Conservation (phyloP, 495 filamentous ascomycete genomes). For the Hyaloscypha bicolor region DNA sequence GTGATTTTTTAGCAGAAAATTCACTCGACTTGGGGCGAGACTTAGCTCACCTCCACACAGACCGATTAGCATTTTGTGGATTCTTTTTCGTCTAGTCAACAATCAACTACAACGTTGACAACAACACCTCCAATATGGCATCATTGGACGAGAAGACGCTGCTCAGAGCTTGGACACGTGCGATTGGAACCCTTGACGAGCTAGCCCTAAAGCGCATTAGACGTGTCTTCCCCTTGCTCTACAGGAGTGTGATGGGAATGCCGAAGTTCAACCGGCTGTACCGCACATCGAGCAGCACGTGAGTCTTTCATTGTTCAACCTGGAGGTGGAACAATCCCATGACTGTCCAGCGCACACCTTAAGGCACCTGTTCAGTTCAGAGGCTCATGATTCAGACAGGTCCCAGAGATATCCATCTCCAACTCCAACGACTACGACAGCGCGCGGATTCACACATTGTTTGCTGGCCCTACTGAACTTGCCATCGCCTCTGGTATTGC, state of each 20-base stretch:
- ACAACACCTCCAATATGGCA: not conserved
- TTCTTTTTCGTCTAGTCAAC: not conserved
- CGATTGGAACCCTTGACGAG: no score
- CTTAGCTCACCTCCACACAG: constrained; percentile 67
- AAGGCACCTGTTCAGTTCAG: not conserved
- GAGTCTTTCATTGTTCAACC: not conserved
- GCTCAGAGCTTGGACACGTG: not conserved
- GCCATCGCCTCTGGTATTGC: not conserved
- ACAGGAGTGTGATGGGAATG: not conserved
- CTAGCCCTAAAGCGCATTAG: no score
- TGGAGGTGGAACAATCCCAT: not conserved
- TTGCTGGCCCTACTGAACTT: not conserved
- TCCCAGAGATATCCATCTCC: not conserved
- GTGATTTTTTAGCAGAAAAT: not conserved
- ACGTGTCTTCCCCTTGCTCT: not conserved
- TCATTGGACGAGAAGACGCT: no score
- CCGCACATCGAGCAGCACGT: not conserved
- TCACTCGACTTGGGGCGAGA: not conserved
- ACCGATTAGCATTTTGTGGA: constrained; percentile 79
- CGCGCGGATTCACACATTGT: not conserved
- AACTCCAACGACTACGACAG: not conserved
- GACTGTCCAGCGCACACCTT: not conserved
- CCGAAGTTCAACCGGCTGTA: not conserved
- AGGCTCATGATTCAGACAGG: not conserved
- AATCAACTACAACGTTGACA: not conserved